Conservation (phyloP, 768 basidiomycete genomes). For the Xerocomellus dryophilus region DNA sequence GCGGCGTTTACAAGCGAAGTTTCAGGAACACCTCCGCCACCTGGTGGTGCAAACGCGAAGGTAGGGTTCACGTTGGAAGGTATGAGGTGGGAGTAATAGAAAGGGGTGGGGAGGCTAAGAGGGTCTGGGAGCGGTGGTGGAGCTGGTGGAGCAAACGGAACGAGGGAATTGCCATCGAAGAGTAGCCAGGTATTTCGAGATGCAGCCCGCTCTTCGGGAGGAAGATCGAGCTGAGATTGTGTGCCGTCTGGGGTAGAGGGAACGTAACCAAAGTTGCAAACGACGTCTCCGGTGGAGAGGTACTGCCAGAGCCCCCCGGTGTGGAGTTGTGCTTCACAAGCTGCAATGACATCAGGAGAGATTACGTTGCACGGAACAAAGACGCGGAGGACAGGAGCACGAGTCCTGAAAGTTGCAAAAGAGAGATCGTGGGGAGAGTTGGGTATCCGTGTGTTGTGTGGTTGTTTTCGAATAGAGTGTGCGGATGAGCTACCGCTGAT, state of each 20-base stretch:
- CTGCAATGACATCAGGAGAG: conserved; percentile 41
- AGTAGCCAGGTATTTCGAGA: conserved; percentile 60
- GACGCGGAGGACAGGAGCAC: conserved; percentile 71
- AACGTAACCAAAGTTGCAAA: conserved; percentile 80
- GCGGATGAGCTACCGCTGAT: conserved; percentile 22
- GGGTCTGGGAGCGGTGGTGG: conserved; percentile 52
- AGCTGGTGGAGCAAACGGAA: conserved; percentile 56
- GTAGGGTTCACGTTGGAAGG: conserved; percentile 30
- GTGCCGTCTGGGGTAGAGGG: conserved; percentile 40
- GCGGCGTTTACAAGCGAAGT: conserved; percentile 42
- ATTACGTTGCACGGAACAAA: conserved; percentile 69
- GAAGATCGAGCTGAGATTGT: conserved; percentile 20
- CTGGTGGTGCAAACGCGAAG: conserved; percentile 28
- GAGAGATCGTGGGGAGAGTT: conserved; percentile 59
- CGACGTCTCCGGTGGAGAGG: conserved; percentile 72
- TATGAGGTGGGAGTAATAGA: conserved; percentile 72
- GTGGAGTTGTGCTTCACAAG: conserved; percentile 69
- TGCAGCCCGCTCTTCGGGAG: conserved; percentile 17
- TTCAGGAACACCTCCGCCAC: conserved; percentile 40
- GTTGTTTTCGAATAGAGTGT: conserved; percentile 19
- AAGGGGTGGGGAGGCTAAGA: conserved; percentile 67
- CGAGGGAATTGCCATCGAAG: conserved; percentile 62
- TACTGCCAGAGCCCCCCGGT: conserved; percentile 67
- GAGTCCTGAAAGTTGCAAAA: conserved; percentile 55
- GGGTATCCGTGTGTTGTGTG: conserved; percentile 12